Conservation (phyloP, 768 basidiomycete genomes). For the Suillus luteus region DNA sequence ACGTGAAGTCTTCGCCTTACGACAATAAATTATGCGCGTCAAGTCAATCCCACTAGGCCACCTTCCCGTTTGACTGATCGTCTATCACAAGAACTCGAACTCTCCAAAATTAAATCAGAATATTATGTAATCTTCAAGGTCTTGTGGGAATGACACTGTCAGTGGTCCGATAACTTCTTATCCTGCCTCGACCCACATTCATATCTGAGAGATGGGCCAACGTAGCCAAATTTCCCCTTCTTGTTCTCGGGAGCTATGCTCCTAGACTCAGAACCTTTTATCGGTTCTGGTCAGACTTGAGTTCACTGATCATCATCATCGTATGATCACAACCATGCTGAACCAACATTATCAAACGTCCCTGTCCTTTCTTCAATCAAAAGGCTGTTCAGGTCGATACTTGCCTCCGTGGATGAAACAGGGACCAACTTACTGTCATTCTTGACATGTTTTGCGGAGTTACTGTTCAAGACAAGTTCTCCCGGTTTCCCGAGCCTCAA, state of each 20-base stretch:
- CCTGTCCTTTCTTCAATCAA: background rate
- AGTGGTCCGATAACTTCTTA: background rate
- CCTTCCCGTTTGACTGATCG: background rate
- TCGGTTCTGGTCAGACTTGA: background rate
- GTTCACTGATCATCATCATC: background rate
- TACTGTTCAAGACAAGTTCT: background rate
- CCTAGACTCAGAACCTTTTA: background rate
- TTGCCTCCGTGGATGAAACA: background rate
- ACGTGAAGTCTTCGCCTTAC: background rate
- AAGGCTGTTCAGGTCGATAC: background rate
- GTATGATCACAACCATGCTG: background rate
- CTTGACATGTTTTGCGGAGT: background rate
- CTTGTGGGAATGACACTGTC: background rate
- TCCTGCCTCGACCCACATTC: conserved; percentile 2
- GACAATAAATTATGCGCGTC: background rate
- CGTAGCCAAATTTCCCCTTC: background rate
- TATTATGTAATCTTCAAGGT: background rate
- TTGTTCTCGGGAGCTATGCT: background rate
- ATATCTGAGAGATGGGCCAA: background rate
- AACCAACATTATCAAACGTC: background rate
- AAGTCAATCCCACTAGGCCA: background rate
- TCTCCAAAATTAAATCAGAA: background rate
- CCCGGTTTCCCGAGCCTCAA: background rate
- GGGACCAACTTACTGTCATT: background rate
- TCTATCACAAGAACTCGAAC: background rate